Percentiles rank a stretch among this genome's conserved stretches.
Evolutionary conservation across 1,284 basidiomycete species (phyloP).

Genomic region (Pisolithus thermaeus): DNA sequence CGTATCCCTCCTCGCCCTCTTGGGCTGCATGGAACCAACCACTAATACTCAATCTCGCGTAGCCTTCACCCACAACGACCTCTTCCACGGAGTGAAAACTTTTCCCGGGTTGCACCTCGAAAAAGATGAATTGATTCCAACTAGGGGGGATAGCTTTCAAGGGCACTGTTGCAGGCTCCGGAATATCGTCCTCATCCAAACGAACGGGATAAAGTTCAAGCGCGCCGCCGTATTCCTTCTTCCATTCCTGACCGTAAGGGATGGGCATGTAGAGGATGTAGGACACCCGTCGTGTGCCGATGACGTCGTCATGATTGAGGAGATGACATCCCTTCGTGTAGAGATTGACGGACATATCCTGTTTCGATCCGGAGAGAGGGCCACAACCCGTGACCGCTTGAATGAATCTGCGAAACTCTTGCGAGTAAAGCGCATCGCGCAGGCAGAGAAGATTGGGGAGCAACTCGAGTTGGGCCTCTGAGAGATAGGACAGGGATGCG

Average conservation of each 20-base stretch:
- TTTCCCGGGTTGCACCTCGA: constrained; percentile 83
- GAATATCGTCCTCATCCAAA: constrained; percentile 40
- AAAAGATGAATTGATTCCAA: constrained; percentile 98
- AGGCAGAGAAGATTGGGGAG: constrained; percentile 78
- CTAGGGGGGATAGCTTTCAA: constrained; percentile 67
- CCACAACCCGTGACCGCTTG: constrained; percentile 91
- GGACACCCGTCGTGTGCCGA: constrained; percentile 90
- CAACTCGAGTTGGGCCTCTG: constrained; percentile 68
- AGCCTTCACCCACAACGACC: constrained; percentile 78
- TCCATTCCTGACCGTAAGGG: constrained; percentile 62
- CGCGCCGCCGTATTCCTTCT: constrained; percentile 87
- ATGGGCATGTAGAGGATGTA: constrained; percentile 98
- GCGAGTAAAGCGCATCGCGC: constrained; percentile 90
- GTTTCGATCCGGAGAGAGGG: constrained; percentile 86
- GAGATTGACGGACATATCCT: constrained; percentile 94
- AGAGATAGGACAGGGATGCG: constrained; percentile 84
- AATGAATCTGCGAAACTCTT: constrained; percentile 79
- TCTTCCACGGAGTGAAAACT: constrained; percentile 99
- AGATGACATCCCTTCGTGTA: constrained; percentile 92
- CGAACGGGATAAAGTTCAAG: constrained; percentile 88
- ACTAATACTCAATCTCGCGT: constrained; percentile 81
- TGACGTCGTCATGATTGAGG: constrained; percentile 97
- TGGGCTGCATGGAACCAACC: constrained; percentile 97
- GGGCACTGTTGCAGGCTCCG: constrained; percentile 61
- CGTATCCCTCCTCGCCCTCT: constrained; percentile 86